Evolutionary conservation across 495 filamentous ascomycete genomes (phyloP).

Genomic region (Aspergillus hancockii): DNA sequence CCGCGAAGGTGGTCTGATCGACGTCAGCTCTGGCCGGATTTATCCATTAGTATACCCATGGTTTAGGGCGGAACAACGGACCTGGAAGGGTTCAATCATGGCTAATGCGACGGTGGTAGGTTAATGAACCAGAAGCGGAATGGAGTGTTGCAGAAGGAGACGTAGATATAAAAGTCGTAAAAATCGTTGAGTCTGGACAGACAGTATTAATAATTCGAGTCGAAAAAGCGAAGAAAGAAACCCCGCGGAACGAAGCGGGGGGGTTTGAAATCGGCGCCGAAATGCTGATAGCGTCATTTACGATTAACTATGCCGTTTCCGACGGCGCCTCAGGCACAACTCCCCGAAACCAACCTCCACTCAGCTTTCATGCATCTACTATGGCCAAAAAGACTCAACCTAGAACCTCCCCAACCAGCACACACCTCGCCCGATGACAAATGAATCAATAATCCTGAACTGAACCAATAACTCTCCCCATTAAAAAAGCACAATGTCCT

Average conservation of each 20-base stretch:
- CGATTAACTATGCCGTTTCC: constrained; percentile 11
- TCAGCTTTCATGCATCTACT: too few species aligned
- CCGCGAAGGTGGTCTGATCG: constrained; percentile 83
- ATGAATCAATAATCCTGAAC: too few species aligned
- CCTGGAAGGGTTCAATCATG: constrained; percentile 64
- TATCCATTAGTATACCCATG: neutral
- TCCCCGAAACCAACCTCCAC: constrained; percentile 12
- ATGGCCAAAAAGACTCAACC: too few species aligned
- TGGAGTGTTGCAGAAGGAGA: neutral
- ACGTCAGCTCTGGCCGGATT: neutral
- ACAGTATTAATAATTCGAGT: neutral
- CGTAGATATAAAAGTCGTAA: neutral
- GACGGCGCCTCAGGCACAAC: constrained; percentile 1
- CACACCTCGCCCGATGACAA: neutral
- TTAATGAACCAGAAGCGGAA: constrained; percentile 12
- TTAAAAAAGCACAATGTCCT: constrained; percentile 52
- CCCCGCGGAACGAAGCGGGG: constrained; percentile 25
- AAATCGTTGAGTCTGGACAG: neutral
- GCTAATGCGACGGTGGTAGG: constrained; percentile 11
- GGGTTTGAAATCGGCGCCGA: constrained; percentile 43
- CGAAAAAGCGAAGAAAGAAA: constrained; percentile 8
- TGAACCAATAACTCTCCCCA: neutral
- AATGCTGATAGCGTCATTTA: constrained; percentile 38
- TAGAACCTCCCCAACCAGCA: neutral
- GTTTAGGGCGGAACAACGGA: constrained; percentile 22